Base-by-base conservation (phyloP, 2,329 filamentous ascomycete genomes). In the Neofusicoccum cordaticola region DNA sequence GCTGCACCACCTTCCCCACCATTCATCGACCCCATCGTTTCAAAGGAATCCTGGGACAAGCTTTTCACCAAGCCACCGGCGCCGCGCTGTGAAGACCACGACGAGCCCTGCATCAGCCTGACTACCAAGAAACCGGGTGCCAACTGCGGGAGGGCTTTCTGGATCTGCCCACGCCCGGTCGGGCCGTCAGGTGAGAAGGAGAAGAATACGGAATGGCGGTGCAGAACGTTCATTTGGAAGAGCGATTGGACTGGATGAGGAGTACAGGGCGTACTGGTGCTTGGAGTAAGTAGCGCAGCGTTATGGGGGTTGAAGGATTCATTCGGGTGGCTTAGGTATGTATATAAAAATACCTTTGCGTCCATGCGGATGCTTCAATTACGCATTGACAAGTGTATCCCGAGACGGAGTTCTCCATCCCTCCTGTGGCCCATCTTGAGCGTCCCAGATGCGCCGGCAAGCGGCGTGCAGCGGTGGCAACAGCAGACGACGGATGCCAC, bases 61-160 rank as follows among this genome's bases (percentile, higher is more conserved):
- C 82, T 98, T 13, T 88, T 98, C 67, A 86, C 88, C 15, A 92
- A 90, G 75, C 88, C 90, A 64, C 80, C 86, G 1, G 83, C 86
- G 1, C 95, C 95, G 1, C 85, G 85, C 65, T 99, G 95, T 74
- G 93, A 97, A 70, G 79, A 80, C 53, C 95, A 99, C 73, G 83
- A 87, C 62, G 93, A 98, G 71, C 90, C 91, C 2, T 98, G 95
- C 77, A 90, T 93, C 68, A 91, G 84, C 68, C 80, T 94, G 60
- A 85, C 88, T 17, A 97, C 93, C 0, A 97, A 94, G 80, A 98
- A 98, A 74, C 84, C 92, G 0, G 95, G 95, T 1, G 80, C 91
- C 67, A 99, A 98, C 72, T 89, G 84, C 68, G 87, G 88, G 0
- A 79, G 87, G 31, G 83, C 83, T 8, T 90, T 90, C 72, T 90